A percentile compares a stretch with the other conserved stretches of the same genome.
Evolutionary conservation across 768 basidiomycete species (phyloP).

Genomic region (Boletales sp.): DNA sequence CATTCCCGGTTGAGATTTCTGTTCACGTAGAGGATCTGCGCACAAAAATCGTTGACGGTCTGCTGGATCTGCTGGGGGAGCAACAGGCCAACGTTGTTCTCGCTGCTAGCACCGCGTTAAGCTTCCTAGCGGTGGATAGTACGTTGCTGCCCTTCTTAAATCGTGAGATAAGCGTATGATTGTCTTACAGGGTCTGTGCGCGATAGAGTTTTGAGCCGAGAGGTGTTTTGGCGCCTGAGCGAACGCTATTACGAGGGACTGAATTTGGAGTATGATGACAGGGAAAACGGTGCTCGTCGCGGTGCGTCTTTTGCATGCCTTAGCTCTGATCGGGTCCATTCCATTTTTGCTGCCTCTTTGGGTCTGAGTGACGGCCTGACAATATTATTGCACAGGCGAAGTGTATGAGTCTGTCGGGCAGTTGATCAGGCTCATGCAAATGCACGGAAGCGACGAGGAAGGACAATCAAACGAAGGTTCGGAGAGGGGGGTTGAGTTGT

Average conservation of each 20-base stretch:
- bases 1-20: background rate
- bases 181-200: constrained; percentile 12
- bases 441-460: background rate
- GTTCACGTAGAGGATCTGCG: constrained; percentile 9
- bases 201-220: constrained; percentile 9
- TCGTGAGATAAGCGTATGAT: background rate
- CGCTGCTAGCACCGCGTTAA: constrained; percentile 12
- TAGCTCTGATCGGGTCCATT: no score
- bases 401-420: constrained; percentile 20
- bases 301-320: constrained; percentile 6
- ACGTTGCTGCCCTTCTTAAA: background rate
- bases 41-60: constrained; percentile 2
- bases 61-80: constrained; percentile 17
- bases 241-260: constrained; percentile 18
- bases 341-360: no score
- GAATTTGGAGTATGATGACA: constrained; percentile 12
- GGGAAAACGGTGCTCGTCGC: constrained; percentile 5
- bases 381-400: constrained; percentile 12
- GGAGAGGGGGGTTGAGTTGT: constrained; percentile 12
- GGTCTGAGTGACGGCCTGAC: background rate
- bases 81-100: constrained; percentile 14
- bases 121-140: constrained; percentile 13
- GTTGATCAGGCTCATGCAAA: constrained; percentile 22
- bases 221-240: constrained; percentile 17
- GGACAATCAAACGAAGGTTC: background rate